phyloP scores from a whole-genome alignment of 108 stramenopile species.

The Pseudonitzschia multistriata region DNA sequence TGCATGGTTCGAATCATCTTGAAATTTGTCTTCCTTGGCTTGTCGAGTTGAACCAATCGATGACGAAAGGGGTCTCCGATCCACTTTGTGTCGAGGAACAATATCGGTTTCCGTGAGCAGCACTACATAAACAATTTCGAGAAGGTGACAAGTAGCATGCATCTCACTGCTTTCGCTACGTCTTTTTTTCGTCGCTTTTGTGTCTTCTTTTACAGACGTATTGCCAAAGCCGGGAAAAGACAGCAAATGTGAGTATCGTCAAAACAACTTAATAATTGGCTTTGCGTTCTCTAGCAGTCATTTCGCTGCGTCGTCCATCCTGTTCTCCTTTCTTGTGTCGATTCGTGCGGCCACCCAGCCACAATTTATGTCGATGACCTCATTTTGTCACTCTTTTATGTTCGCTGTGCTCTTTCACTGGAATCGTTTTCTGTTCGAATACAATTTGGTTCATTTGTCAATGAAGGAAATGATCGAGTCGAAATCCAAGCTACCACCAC shows the following conservation, averaged over 20 bases:
- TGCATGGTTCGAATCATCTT: no score
- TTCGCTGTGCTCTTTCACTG: no score
- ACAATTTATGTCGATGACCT: no score
- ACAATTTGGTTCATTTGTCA: background rate
- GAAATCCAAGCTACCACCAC: constrained; percentile 18
- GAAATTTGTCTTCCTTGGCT: no score
- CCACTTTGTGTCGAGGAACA: no score
- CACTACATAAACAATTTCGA: no score
- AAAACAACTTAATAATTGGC: background rate
- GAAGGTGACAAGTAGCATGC: background rate
- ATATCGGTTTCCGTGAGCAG: no score
- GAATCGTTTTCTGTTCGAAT: background rate
- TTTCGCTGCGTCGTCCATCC: background rate
- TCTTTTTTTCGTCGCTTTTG: background rate
- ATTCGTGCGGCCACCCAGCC: no score
- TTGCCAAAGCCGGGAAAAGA: constrained; percentile 40
- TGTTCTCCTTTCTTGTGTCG: background rate
- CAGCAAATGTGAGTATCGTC: constrained; percentile 27
- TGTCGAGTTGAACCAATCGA: no score
- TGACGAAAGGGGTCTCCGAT: no score
- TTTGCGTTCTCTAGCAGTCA: background rate
- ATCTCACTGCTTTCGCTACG: background rate
- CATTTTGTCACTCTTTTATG: no score
- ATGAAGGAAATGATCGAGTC: constrained; percentile 19
- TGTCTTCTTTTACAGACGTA: constrained; percentile 18